phyloP scores from a whole-genome alignment of 2,329 filamentous ascomycete species.

The Juglanconis juglandina region DNA sequence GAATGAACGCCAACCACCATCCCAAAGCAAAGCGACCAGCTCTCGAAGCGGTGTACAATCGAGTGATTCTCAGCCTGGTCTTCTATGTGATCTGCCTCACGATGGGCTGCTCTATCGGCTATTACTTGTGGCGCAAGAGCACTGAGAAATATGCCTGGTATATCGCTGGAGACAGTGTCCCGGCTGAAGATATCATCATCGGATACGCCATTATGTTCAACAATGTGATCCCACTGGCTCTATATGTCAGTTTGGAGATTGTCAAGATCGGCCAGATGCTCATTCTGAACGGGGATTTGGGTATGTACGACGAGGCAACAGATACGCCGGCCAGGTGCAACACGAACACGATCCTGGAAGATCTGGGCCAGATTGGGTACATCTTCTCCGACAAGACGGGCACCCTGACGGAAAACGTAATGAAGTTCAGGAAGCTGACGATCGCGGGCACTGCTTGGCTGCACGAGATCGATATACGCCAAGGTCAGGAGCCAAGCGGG shows the following conservation, averaged over 20 bases:
- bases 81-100: conserved; percentile 75
- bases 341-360: conserved; percentile 92
- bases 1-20: conserved; percentile 82
- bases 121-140: conserved; percentile 68
- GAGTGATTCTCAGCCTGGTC: conserved; percentile 75
- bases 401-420: conserved; percentile 88
- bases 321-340: conserved; percentile 86
- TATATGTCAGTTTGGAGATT: conserved; percentile 88
- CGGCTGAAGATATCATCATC: conserved; percentile 76
- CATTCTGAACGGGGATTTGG: conserved; percentile 73
- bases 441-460: conserved; percentile 87
- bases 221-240: conserved; percentile 84
- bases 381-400: conserved; percentile 95
- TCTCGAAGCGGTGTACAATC: conserved; percentile 69
- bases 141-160: conserved; percentile 75
- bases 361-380: conserved; percentile 85
- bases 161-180: conserved; percentile 64
- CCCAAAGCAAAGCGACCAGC: conserved; percentile 73
- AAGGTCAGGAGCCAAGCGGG: conserved; percentile 20
- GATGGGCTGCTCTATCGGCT: conserved; percentile 77
- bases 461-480: conserved; percentile 69
- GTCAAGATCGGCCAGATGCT: conserved; percentile 78
- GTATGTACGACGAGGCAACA: conserved; percentile 84
- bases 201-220: conserved; percentile 97
- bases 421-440: conserved; percentile 92